phyloP scores from a whole-genome alignment of 805 yeast genomes.

The Hanseniaspora hatyaiensis region DNA sequence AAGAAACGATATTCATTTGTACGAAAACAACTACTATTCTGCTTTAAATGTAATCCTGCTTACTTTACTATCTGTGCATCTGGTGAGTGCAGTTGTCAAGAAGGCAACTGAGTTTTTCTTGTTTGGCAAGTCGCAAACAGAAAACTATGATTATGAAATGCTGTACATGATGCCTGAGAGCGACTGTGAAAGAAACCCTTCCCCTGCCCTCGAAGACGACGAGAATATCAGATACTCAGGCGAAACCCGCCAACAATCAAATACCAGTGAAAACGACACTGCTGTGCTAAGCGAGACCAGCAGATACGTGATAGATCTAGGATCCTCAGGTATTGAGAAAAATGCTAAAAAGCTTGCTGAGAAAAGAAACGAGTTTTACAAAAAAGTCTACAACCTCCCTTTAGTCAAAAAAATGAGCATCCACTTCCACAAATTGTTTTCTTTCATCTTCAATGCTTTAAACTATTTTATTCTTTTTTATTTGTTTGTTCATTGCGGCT shows the following conservation, averaged over 20 bases:
- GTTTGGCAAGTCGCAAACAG: not conserved
- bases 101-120: slow-evolving; percentile 30
- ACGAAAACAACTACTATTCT: slow-evolving; percentile 65
- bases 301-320: slow-evolving; percentile 12
- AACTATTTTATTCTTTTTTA: slow-evolving; percentile 57
- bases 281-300: slow-evolving; percentile 18
- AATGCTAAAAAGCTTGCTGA: not conserved
- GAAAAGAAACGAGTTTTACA: slow-evolving; percentile 30
- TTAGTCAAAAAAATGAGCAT: slow-evolving; percentile 21
- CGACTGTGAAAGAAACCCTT: not conserved
- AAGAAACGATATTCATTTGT: slow-evolving; percentile 34
- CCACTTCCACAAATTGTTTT: slow-evolving; percentile 23
- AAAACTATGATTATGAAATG: slow-evolving; percentile 1
- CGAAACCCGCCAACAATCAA: slow-evolving; percentile 21
- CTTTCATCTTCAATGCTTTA: slow-evolving; percentile 37
- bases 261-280: slow-evolving; percentile 24
- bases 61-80: slow-evolving; percentile 43
- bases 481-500: slow-evolving; percentile 43
- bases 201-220: not conserved
- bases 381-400: slow-evolving; percentile 29
- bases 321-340: not conserved
- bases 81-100: slow-evolving; percentile 40
- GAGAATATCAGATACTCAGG: slow-evolving; percentile 17
- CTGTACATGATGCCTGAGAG: slow-evolving; percentile 7
- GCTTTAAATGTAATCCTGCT: slow-evolving; percentile 53